Conservation (phyloP, 371 early-diverging fungal species). For the Mucor circinelloides region DNA sequence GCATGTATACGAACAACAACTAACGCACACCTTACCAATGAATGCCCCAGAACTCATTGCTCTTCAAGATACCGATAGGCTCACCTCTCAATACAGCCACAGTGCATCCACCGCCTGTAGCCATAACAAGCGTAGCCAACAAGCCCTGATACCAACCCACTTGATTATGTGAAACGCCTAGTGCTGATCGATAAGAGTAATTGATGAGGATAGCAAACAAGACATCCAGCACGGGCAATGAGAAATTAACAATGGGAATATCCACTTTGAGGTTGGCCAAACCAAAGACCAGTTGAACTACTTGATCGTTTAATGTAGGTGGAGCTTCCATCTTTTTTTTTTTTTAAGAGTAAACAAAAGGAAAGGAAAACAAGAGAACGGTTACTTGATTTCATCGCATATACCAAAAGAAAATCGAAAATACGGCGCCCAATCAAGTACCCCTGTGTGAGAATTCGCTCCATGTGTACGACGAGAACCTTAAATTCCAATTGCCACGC, state of each 20-base stretch:
- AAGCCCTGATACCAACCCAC: constrained; percentile 59
- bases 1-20: neutral
- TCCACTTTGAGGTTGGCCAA: constrained; percentile 28
- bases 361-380: neutral
- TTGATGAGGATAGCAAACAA: constrained; percentile 58
- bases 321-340: neutral
- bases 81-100: constrained; percentile 45
- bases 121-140: constrained; percentile 57
- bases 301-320: constrained; percentile 29
- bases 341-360: neutral
- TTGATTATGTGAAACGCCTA: constrained; percentile 44
- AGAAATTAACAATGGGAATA: constrained; percentile 28
- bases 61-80: constrained; percentile 44
- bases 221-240: constrained; percentile 49
- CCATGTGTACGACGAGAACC: neutral
- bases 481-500: neutral
- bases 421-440: constrained; percentile 6
- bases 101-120: constrained; percentile 60
- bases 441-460: constrained; percentile 11
- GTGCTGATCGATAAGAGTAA: constrained; percentile 55
- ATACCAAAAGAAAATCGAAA: neutral
- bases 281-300: constrained; percentile 34
- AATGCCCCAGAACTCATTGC: constrained; percentile 44
- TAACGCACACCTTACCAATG: constrained; percentile 35
- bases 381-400: neutral